Evolutionary conservation across 768 basidiomycete genomes (phyloP).

Genomic region (Phlegmacium glaucopus): DNA sequence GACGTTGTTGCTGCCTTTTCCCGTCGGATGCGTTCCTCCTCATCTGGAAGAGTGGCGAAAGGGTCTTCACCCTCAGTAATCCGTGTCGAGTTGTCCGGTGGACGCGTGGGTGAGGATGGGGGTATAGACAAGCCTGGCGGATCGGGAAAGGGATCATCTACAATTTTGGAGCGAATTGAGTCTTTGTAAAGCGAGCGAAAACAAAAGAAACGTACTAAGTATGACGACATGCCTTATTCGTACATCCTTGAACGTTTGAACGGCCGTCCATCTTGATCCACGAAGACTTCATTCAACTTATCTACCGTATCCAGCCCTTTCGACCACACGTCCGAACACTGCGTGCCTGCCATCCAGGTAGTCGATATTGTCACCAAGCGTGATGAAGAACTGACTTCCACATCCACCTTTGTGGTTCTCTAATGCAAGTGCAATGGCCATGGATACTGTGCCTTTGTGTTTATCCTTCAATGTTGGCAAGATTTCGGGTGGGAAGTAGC

Average conservation of each 20-base stretch:
- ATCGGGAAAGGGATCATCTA: constrained; percentile 97
- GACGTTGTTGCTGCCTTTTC: constrained; percentile 88
- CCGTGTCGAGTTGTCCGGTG: constrained; percentile 83
- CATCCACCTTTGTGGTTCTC: constrained; percentile 67
- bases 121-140: constrained; percentile 73
- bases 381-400: constrained; percentile 97
- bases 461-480: constrained; percentile 81
- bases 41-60: constrained; percentile 75
- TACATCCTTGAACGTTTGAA: constrained; percentile 94
- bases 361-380: constrained; percentile 84
- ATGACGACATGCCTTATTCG: constrained; percentile 95
- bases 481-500: constrained; percentile 88
- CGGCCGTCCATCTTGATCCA: constrained; percentile 85
- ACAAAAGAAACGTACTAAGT: constrained; percentile 58
- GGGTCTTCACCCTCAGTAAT: constrained; percentile 96
- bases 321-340: constrained; percentile 94
- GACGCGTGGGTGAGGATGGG: constrained; percentile 71
- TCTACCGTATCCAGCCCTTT: constrained; percentile 90
- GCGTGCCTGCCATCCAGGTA: constrained; percentile 93
- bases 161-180: constrained; percentile 7
- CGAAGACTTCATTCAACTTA: constrained; percentile 88
- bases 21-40: constrained; percentile 75
- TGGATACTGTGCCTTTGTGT: constrained; percentile 86
- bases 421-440: constrained; percentile 89
- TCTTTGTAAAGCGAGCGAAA: constrained; percentile 5